phyloP scores from a whole-genome alignment of 2,329 filamentous ascomycete genomes.

The Trichoderma sp. region DNA sequence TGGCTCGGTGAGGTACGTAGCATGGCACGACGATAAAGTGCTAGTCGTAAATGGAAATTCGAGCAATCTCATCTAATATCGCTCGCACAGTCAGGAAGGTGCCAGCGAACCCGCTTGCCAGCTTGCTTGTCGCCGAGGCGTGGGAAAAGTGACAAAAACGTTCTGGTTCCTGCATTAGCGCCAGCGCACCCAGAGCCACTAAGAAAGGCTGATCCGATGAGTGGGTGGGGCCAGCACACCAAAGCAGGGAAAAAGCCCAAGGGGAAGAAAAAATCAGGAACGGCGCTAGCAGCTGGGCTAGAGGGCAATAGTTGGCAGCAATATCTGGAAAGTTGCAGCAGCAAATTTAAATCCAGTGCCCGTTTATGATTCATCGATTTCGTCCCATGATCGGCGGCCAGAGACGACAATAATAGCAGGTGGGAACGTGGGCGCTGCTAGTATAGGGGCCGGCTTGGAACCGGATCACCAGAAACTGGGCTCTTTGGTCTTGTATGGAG shows the following conservation, averaged over 20 bases:
- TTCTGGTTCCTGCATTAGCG: slow-evolving; percentile 35
- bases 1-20: background rate
- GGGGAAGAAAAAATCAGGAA: background rate
- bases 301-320: slow-evolving; percentile 24
- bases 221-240: background rate
- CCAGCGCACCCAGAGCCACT: slow-evolving; percentile 22
- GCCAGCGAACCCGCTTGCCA: background rate
- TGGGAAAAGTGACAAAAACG: slow-evolving; percentile 17
- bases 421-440: background rate
- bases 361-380: slow-evolving; percentile 14
- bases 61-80: background rate
- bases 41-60: background rate
- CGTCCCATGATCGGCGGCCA: slow-evolving; percentile 4
- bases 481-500: background rate
- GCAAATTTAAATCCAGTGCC: slow-evolving; percentile 2
- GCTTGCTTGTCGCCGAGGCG: background rate
- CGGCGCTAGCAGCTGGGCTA: slow-evolving; percentile 14
- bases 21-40: background rate
- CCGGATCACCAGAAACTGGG: slow-evolving; percentile 9
- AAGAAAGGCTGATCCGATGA: slow-evolving; percentile 28
- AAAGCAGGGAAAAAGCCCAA: slow-evolving; percentile 2
- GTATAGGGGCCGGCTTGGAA: slow-evolving; percentile 17
- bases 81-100: background rate
- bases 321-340: slow-evolving; percentile 13
- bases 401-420: background rate